Evolutionary conservation across 2,329 filamentous ascomycete species (phyloP).

Genomic region (Alternaria panax): DNA sequence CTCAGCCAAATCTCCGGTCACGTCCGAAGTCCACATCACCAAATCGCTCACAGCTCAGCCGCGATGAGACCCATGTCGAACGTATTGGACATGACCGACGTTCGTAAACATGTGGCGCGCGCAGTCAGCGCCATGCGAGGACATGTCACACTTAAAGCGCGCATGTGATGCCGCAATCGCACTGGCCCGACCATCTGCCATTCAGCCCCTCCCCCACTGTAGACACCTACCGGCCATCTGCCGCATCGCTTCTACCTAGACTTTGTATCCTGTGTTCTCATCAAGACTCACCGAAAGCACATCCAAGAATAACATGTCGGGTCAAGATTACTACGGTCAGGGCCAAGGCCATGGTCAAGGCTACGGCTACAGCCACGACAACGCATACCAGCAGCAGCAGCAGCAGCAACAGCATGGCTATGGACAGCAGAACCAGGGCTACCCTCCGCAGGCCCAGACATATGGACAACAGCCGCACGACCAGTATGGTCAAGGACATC

Average conservation of each 20-base stretch:
- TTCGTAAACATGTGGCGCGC: slow-evolving; percentile 21
- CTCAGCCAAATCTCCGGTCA: slow-evolving; percentile 8
- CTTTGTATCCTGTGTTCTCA: neutral
- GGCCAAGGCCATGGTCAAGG: slow-evolving; percentile 24
- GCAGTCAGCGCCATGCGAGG: slow-evolving; percentile 23
- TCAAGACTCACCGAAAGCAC: neutral
- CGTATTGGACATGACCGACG: slow-evolving; percentile 18
- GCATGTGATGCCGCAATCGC: slow-evolving; percentile 33
- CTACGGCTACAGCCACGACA: slow-evolving; percentile 36
- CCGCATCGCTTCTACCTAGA: slow-evolving; percentile 12
- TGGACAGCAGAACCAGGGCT: slow-evolving; percentile 31
- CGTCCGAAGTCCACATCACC: slow-evolving; percentile 13
- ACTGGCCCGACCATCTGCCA: slow-evolving; percentile 20
- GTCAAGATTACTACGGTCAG: slow-evolving; percentile 47
- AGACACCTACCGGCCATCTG: slow-evolving; percentile 21
- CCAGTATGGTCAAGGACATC: slow-evolving; percentile 35
- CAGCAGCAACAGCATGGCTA: slow-evolving; percentile 33
- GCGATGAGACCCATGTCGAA: slow-evolving; percentile 21
- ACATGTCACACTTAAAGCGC: slow-evolving; percentile 27
- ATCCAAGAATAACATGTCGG: slow-evolving; percentile 26
- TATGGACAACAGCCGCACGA: slow-evolving; percentile 40
- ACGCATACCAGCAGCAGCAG: slow-evolving; percentile 29
- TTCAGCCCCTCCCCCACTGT: slow-evolving; percentile 31
- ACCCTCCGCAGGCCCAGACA: slow-evolving; percentile 29
- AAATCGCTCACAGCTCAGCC: slow-evolving; percentile 29